Conservation (phyloP, 768 basidiomycete genomes). For the Fistulinella prunicolor region DNA sequence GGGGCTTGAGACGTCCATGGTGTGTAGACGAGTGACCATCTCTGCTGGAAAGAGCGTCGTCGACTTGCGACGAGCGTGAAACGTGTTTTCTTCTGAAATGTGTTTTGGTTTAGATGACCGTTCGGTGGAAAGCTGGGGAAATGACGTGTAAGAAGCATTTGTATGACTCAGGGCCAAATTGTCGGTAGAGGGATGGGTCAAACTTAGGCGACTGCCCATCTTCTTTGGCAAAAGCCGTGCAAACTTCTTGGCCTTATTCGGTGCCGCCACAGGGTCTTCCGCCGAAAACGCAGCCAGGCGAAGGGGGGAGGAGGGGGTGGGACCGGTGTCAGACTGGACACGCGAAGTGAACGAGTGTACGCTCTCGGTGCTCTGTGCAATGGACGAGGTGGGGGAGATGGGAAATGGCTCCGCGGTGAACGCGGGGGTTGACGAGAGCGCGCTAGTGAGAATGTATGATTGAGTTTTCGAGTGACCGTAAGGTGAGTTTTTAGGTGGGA, state of each 20-base stretch:
- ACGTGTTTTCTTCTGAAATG: conserved; percentile 31
- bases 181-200: conserved; percentile 28
- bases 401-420: conserved; percentile 27
- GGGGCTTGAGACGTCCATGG: conserved; percentile 32
- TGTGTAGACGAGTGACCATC: conserved; percentile 26
- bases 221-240: conserved; percentile 32
- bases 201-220: conserved; percentile 28
- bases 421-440: conserved; percentile 26
- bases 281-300: conserved; percentile 25
- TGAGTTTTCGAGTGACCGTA: conserved; percentile 31
- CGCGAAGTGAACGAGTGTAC: conserved; percentile 21
- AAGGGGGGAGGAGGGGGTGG: conserved; percentile 29
- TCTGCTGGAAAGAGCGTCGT: conserved; percentile 32
- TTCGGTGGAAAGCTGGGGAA: conserved; percentile 22
- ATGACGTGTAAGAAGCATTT: conserved; percentile 27
- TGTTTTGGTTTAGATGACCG: conserved; percentile 25
- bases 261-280: conserved; percentile 17
- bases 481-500: conserved; percentile 28
- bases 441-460: conserved; percentile 22
- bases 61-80: conserved; percentile 36
- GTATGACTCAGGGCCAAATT: conserved; percentile 21
- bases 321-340: conserved; percentile 16
- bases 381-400: conserved; percentile 26
- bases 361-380: conserved; percentile 28
- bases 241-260: conserved; percentile 27